A percentile compares a stretch with the other conserved stretches of the same genome.
phyloP scores from a whole-genome alignment of 116 monocot genomes.

The Posidonia oceanica region DNA sequence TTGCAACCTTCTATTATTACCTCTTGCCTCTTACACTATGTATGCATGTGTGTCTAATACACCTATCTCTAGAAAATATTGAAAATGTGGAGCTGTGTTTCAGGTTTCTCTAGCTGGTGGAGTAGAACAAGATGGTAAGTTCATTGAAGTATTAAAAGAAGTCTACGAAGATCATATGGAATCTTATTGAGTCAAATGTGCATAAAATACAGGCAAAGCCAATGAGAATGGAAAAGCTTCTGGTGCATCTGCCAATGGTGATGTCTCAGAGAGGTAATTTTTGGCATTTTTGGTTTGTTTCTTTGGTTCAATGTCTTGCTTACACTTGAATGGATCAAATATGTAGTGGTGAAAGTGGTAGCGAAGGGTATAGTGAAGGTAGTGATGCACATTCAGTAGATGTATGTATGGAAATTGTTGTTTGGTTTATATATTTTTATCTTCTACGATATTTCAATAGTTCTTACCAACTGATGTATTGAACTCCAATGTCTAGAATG shows the following conservation, averaged over 20 bases:
- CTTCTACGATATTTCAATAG: not conserved
- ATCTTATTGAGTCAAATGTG: not conserved
- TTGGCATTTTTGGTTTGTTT: not conserved
- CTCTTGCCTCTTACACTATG: too few species aligned
- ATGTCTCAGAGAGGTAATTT: conserved; percentile 45
- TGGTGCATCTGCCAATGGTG: conserved; percentile 62
- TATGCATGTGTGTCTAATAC: too few species aligned
- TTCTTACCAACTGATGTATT: too few species aligned
- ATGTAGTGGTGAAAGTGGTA: conserved; percentile 59
- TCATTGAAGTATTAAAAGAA: conserved; percentile 33
- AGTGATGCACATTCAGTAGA: conserved; percentile 61
- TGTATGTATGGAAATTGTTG: conserved; percentile 21
- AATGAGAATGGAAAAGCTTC: conserved; percentile 51
- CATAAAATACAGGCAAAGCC: conserved; percentile 38
- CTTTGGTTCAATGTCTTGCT: not conserved
- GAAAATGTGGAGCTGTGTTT: conserved; percentile 5
- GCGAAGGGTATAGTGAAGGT: conserved; percentile 61
- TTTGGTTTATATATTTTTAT: not conserved
- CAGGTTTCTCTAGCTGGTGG: conserved; percentile 47
- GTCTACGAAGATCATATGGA: not conserved
- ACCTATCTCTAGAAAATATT: not conserved
- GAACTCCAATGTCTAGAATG: too few species aligned
- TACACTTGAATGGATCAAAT: not conserved
- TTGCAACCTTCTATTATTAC: too few species aligned
- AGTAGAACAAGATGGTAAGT: conserved; percentile 44